Evolutionary conservation across 2,329 filamentous ascomycete genomes (phyloP).

Genomic region (Penicillium sp.): DNA sequence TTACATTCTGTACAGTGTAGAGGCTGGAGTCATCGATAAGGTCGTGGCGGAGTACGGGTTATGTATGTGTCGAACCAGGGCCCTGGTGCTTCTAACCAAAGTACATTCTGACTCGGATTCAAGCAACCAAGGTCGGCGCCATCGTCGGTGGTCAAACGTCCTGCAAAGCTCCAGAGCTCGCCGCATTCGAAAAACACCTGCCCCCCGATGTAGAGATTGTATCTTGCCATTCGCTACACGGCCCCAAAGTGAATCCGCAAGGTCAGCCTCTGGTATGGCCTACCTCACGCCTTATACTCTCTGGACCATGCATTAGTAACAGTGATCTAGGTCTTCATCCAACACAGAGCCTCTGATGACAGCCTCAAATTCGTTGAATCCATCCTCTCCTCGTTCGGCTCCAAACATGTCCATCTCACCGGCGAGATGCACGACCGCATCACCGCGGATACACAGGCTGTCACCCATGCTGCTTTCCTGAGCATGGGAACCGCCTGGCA

Average conservation of each 20-base stretch:
- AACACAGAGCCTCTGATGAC: slow-evolving; percentile 73
- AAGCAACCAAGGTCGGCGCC: slow-evolving; percentile 87
- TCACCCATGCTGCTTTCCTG: slow-evolving; percentile 93
- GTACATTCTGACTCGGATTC: slow-evolving; percentile 21
- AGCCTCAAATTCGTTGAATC: slow-evolving; percentile 70
- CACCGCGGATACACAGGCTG: slow-evolving; percentile 94
- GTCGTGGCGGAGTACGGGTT: slow-evolving; percentile 85
- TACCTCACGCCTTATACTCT: slow-evolving; percentile 2
- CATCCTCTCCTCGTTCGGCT: slow-evolving; percentile 73
- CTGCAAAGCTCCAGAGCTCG: slow-evolving; percentile 93
- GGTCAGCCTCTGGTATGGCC: slow-evolving; percentile 72
- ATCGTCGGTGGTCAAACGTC: slow-evolving; percentile 97
- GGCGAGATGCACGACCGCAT: slow-evolving; percentile 88
- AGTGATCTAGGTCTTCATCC: slow-evolving; percentile 60
- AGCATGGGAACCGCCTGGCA: slow-evolving; percentile 98
- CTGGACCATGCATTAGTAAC: slow-evolving; percentile 12
- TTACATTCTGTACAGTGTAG: slow-evolving; percentile 97
- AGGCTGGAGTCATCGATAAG: slow-evolving; percentile 78
- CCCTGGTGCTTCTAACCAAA: background rate
- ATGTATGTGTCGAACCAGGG: slow-evolving; percentile 54
- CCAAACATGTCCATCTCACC: slow-evolving; percentile 77
- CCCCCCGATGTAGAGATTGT: slow-evolving; percentile 84
- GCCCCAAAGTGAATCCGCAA: slow-evolving; percentile 75
- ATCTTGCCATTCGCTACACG: slow-evolving; percentile 92
- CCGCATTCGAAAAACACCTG: slow-evolving; percentile 80